Percentiles rank a stretch among this genome's conserved stretches.
These are phyloP conservation scores for Cladorrhinum samala DNA, from an alignment of 495 filamentous ascomycete genomes.

Conservation along the genomic window DNA sequence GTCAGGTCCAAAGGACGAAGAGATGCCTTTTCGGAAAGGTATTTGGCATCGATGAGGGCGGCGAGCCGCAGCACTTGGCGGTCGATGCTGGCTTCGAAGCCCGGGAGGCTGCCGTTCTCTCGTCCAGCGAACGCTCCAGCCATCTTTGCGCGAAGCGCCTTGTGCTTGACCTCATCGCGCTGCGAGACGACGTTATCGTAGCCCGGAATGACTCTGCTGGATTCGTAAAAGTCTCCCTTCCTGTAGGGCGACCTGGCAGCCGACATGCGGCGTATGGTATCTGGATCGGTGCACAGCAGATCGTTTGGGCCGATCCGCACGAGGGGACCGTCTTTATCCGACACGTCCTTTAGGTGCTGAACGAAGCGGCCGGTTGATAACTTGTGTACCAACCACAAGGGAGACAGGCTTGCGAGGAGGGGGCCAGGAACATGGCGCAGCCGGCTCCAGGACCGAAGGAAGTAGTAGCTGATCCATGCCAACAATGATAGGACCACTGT, in stretches of 20 bases:
- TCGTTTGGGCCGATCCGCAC: slow-evolving; percentile 46
- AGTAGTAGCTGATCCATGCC: background rate
- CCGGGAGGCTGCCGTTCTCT: slow-evolving; percentile 35
- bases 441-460: slow-evolving; percentile 15
- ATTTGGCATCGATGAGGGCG: slow-evolving; percentile 38
- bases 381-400: slow-evolving; percentile 17
- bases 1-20: slow-evolving; percentile 38
- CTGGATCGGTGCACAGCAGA: slow-evolving; percentile 31
- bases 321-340: slow-evolving; percentile 15
- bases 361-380: slow-evolving; percentile 13
- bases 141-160: slow-evolving; percentile 29
- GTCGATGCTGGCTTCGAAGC: slow-evolving; percentile 43
- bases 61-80: slow-evolving; percentile 38
- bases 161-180: slow-evolving; percentile 24
- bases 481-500: background rate
- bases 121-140: slow-evolving; percentile 23
- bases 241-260: slow-evolving; percentile 25
- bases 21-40: slow-evolving; percentile 44
- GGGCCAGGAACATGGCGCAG: slow-evolving; percentile 23
- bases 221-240: slow-evolving; percentile 38
- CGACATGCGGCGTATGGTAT: slow-evolving; percentile 27
- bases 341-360: slow-evolving; percentile 22
- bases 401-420: slow-evolving; percentile 13
- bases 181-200: slow-evolving; percentile 34
- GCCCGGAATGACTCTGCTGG: slow-evolving; percentile 37